Percentiles rank a stretch among this genome's conserved stretches.
phyloP scores from a whole-genome alignment of 2,329 filamentous ascomycete genomes.

The Cercospora sojina region DNA sequence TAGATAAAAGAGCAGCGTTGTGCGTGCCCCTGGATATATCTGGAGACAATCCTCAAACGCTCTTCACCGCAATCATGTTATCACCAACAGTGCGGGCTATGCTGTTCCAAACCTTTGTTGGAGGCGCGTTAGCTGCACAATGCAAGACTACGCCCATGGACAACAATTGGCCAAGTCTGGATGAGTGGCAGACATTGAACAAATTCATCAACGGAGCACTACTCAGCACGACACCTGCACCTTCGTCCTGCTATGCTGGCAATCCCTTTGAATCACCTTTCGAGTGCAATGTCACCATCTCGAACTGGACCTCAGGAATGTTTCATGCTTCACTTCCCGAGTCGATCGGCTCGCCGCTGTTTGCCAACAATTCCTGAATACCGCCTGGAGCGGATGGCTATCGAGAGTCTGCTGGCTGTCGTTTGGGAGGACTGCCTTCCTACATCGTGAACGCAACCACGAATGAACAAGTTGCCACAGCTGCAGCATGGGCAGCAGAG shows the following conservation, averaged over 20 bases:
- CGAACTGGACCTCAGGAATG: slow-evolving; percentile 34
- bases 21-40: neutral
- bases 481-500: slow-evolving; percentile 33
- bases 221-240: slow-evolving; percentile 31
- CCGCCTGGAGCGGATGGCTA: slow-evolving; percentile 34
- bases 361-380: slow-evolving; percentile 39
- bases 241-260: slow-evolving; percentile 37
- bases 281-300: slow-evolving; percentile 30
- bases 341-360: slow-evolving; percentile 36
- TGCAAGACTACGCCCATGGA: slow-evolving; percentile 24
- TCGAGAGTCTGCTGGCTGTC: slow-evolving; percentile 31
- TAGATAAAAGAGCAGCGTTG: neutral
- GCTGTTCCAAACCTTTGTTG: neutral
- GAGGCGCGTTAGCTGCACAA: neutral
- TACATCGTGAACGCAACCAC: slow-evolving; percentile 40
- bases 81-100: neutral
- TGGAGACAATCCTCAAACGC: neutral
- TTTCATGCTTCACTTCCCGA: slow-evolving; percentile 39
- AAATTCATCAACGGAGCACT: slow-evolving; percentile 24
- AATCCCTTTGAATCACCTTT: slow-evolving; percentile 33
- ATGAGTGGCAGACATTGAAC: slow-evolving; percentile 20
- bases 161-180: slow-evolving; percentile 11
- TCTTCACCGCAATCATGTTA: neutral
- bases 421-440: slow-evolving; percentile 34
- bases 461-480: slow-evolving; percentile 31